phyloP scores from a whole-genome alignment of 257 asterid species.

The Gentiana macrophylla region DNA sequence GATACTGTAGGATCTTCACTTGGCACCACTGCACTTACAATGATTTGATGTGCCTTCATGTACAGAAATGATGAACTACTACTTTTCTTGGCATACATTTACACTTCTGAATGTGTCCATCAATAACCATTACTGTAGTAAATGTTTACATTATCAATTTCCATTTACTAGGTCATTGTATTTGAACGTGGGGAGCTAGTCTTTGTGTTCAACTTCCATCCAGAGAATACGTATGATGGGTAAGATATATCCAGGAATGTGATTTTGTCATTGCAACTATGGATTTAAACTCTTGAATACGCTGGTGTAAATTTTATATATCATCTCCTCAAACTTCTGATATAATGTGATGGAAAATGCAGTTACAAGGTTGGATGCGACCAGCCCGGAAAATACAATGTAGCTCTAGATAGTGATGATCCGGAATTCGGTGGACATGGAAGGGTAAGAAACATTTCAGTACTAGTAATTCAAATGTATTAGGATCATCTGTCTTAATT shows the following conservation, averaged over 20 bases:
- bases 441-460: conserved; percentile 50
- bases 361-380: conserved; percentile 97
- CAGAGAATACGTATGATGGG: conserved; percentile 81
- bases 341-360: conserved; percentile 14
- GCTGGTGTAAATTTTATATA: background rate
- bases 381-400: conserved; percentile 87
- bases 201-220: conserved; percentile 88
- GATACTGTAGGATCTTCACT: background rate
- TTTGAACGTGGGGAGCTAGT: conserved; percentile 90
- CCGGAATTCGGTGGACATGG: conserved; percentile 92
- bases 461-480: too few species aligned
- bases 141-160: conserved; percentile 4
- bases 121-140: background rate
- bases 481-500: too few species aligned
- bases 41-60: background rate
- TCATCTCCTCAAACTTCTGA: background rate
- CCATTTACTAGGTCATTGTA: conserved; percentile 65
- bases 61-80: background rate
- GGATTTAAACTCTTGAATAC: background rate
- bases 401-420: conserved; percentile 90
- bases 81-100: background rate
- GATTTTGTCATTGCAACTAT: too few species aligned
- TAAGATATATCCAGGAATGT: conserved; percentile 19
- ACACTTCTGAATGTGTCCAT: background rate
- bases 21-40: background rate